Base-by-base conservation (phyloP, 78 protist genomes). In the Anaeramoeba flamelloides region DNA sequence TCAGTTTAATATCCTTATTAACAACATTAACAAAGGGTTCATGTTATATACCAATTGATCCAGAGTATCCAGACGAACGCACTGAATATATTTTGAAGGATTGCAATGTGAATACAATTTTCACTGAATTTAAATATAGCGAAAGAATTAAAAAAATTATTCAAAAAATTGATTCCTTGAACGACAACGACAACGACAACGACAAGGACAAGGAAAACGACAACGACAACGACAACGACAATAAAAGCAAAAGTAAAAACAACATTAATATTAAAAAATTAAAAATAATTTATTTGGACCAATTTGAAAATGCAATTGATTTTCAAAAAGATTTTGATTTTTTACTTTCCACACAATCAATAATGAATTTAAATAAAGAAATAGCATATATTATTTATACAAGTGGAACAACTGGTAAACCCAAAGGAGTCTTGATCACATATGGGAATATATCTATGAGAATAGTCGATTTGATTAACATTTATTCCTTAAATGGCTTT, bases 301-400 rank as follows among this genome's bases (percentile, higher is more conserved):
- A n/a, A n/a, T n/a, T n/a, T n/a, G n/a, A n/a, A n/a, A n/a, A n/a
- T n/a, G n/a, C n/a, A n/a, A n/a, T n/a, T n/a, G n/a, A n/a, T n/a
- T n/a, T n/a, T n/a, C n/a, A n/a, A n/a, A n/a, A n/a, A n/a, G n/a
- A n/a, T n/a, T n/a, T n/a, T n/a, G n/a, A n/a, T n/a, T n/a, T n/a
- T n/a, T n/a, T n/a, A n/a, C n/a, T n/a, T n/a, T n/a, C n/a, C n/a
- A n/a, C n/a, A n/a, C n/a, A 8, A 53, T 26, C 8, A 53, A 53
- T 53, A 53, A 26, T 8, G 8, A 53, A 53, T 53, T 8, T 26
- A 53, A 8, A 26, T 53, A 53, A 17, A 26, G 69, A 53, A 8
- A 76, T 64, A 34, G 87, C 87, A 38, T 84, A 84, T 30, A 22
- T 40, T 41, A 84, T 84, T 22, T 84, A 69, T 74, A 84, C 87